Evolutionary conservation across 176 grass and related monocot species (phyloP).

Genomic region (Aegilops speltoides): DNA sequence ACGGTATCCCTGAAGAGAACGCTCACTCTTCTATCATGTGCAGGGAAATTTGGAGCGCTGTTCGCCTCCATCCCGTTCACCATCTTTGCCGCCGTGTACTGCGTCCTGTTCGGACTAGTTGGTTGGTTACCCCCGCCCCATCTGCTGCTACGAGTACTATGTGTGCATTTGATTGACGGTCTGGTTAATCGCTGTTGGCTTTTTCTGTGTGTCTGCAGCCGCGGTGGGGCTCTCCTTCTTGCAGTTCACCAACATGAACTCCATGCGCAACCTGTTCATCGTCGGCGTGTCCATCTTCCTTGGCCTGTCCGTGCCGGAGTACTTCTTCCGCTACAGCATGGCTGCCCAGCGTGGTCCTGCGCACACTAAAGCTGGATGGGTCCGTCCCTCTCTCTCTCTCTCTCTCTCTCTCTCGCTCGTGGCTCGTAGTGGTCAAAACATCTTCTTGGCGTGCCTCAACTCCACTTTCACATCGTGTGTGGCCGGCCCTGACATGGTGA

Average conservation of each 20-base stretch:
- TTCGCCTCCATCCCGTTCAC: conserved; percentile 97
- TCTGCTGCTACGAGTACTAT: conserved; percentile 2
- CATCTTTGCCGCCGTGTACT: conserved; percentile 90
- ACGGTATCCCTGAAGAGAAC: not conserved
- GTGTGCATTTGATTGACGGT: not conserved
- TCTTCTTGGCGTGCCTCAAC: not conserved
- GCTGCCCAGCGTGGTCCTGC: conserved; percentile 76
- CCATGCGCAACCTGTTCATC: conserved; percentile 99
- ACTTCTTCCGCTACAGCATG: conserved; percentile 90
- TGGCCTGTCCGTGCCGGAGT: conserved; percentile 93
- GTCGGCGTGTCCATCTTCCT: conserved; percentile 93
- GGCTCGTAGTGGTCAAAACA: conserved; percentile 21
- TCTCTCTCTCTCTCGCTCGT: not conserved
- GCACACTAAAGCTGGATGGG: conserved; percentile 85
- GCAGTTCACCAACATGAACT: conserved; percentile 99
- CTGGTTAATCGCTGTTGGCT: conserved; percentile 15
- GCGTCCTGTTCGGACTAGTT: conserved; percentile 84
- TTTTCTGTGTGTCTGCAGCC: conserved; percentile 44
- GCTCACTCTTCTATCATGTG: not conserved
- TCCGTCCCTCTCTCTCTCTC: conserved; percentile 37
- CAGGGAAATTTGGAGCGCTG: conserved; percentile 96
- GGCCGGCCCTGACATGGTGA: not conserved
- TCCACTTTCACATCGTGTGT: not conserved
- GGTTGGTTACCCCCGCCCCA: conserved; percentile 41
- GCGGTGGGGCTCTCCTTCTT: conserved; percentile 92